Base-by-base conservation (phyloP, 495 filamentous ascomycete species). In the Penicillium simplicissimum region DNA sequence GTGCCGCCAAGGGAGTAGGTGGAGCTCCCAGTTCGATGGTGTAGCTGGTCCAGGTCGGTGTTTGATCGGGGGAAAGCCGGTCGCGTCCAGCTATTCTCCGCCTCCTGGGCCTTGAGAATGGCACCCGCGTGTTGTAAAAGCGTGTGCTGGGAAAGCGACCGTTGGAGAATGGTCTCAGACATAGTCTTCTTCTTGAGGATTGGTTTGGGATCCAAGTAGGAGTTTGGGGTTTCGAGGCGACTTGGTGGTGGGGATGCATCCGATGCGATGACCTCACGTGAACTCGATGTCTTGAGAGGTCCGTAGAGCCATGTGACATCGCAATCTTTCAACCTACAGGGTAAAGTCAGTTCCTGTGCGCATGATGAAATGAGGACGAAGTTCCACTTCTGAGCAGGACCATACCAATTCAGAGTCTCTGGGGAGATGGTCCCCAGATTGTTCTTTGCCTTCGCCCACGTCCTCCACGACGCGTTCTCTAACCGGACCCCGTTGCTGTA, bases 271-370 rank as follows among this genome's bases (percentile, higher is more conserved):
- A 52, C 54, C 34, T 73, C 64, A 54, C 61, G 80, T 8, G 70
- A 81, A 40, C 70, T 77, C 48, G 81, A 87, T 2, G 88, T 88
- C 68, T 96, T 94, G 35, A 98, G 76, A 31, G 95, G 95, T 0
- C 95, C 95, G 67, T 98, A 98, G 3, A 98, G 81, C 95, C 95
- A 98, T 52, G 95, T 98, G 25, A 97, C 92, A 71, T 98, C 95
- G 70, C 89, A 93, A 65, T 98, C 95, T 70, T 98, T 98, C 40
- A 98, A 77, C 94, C 93, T 97, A 70, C 23, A 55, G 9, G 34
- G 6, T 11, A 51, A 6, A 28, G n/a, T 64, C 36, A 28, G 17
- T 40, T 55, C 6, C 28, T 55, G 53, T 2, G 14, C 25, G 36
- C n/a, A 52, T 28, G 13, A 28, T 28, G n/a, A 15, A 4, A n/a